Evolutionary conservation across 2,329 filamentous ascomycete genomes (phyloP).

Genomic region (Fusarium tanahbumbuense): DNA sequence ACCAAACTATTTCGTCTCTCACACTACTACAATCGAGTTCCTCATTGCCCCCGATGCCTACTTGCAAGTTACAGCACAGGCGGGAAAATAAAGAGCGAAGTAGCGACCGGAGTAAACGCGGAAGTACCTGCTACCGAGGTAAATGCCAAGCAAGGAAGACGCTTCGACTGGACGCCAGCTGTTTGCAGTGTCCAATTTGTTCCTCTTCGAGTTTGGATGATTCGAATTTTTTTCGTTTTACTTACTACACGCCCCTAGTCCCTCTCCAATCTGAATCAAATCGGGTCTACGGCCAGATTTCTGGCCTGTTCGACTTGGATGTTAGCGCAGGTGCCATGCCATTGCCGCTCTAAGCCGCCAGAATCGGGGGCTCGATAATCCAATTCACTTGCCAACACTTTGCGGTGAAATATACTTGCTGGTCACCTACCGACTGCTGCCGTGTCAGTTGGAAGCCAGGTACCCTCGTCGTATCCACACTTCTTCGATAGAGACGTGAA

Average conservation of each 20-base stretch:
- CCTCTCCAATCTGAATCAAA: constrained; percentile 33
- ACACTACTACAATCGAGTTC: neutral
- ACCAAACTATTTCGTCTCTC: neutral
- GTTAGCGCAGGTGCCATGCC: constrained; percentile 45
- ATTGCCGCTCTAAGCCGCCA: constrained; percentile 48
- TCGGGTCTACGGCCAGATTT: constrained; percentile 44
- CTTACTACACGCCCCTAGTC: constrained; percentile 21
- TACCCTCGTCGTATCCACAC: constrained; percentile 43
- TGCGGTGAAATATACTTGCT: constrained; percentile 39
- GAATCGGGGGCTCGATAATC: constrained; percentile 34
- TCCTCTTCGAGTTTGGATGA: constrained; percentile 30
- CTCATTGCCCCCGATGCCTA: constrained; percentile 5
- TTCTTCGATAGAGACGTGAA: constrained; percentile 12
- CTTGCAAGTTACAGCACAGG: constrained; percentile 37
- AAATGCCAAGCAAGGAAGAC: constrained; percentile 39
- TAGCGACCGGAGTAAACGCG: constrained; percentile 41
- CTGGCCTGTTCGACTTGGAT: constrained; percentile 33
- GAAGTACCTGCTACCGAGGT: constrained; percentile 44
- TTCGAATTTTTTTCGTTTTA: constrained; percentile 36
- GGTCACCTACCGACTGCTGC: constrained; percentile 40
- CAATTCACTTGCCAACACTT: constrained; percentile 28
- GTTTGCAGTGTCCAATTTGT: constrained; percentile 44
- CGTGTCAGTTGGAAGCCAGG: constrained; percentile 23
- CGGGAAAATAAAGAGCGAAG: constrained; percentile 35
- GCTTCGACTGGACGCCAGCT: constrained; percentile 42